A percentile compares a stretch with the other conserved stretches of the same genome.
These are phyloP conservation scores for Drechslerella stenobrocha DNA, from an alignment of 2,329 filamentous ascomycete species.

Conservation along the genomic window DNA sequence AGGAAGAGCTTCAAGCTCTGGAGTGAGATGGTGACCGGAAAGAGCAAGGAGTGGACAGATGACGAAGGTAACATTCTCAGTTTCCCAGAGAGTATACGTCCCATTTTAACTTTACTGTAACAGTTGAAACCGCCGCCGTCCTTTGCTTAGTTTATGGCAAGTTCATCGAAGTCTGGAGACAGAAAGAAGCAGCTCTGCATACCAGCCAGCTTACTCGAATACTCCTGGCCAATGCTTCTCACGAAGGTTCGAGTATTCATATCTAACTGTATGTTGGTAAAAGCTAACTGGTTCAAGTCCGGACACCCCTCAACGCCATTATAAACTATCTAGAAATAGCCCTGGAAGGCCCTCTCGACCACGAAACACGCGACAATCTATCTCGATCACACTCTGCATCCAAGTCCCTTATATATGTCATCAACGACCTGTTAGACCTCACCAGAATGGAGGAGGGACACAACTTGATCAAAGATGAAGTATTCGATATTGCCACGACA, in stretches of 20 bases:
- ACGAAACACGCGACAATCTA: slow-evolving; percentile 81
- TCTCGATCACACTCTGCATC: slow-evolving; percentile 85
- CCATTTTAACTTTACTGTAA: neutral
- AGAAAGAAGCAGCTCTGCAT: slow-evolving; percentile 82
- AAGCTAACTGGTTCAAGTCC: slow-evolving; percentile 59
- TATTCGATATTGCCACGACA: slow-evolving; percentile 72
- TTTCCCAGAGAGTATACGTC: neutral
- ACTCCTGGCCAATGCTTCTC: slow-evolving; percentile 82
- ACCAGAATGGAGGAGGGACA: slow-evolving; percentile 86
- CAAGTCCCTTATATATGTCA: slow-evolving; percentile 89
- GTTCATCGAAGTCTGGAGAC: slow-evolving; percentile 90
- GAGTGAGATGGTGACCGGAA: slow-evolving; percentile 78
- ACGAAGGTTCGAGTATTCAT: slow-evolving; percentile 62
- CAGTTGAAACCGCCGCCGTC: slow-evolving; percentile 80
- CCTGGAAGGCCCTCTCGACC: slow-evolving; percentile 75
- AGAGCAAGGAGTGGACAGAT: slow-evolving; percentile 84
- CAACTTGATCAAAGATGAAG: slow-evolving; percentile 75
- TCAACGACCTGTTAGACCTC: slow-evolving; percentile 85
- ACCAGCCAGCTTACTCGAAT: slow-evolving; percentile 78
- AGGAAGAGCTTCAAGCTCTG: slow-evolving; percentile 77
- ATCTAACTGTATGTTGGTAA: neutral
- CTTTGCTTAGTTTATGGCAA: slow-evolving; percentile 83
- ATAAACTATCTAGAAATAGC: slow-evolving; percentile 95
- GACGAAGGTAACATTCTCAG: slow-evolving; percentile 63
- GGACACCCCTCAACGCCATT: slow-evolving; percentile 87